Conservation (phyloP, 345 rosid species). For the Salix udensis region DNA sequence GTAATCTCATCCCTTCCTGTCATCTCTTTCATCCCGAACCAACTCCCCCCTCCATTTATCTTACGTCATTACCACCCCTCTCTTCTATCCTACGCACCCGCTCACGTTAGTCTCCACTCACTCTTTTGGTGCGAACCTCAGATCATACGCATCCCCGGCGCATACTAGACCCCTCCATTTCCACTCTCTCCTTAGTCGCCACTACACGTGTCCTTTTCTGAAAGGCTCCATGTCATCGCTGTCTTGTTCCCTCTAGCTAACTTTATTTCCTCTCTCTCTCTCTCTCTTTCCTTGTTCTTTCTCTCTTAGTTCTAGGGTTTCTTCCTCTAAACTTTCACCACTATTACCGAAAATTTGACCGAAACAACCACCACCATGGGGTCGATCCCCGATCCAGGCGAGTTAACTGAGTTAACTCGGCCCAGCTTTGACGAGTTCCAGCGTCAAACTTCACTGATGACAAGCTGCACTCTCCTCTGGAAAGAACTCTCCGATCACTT, state of each 20-base stretch:
- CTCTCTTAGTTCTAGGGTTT: slow-evolving; percentile 7
- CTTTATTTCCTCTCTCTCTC: slow-evolving; percentile 16
- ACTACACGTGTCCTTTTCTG: slow-evolving; percentile 39
- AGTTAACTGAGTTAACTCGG: slow-evolving; percentile 62
- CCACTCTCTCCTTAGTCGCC: slow-evolving; percentile 15
- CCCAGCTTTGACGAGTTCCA: slow-evolving; percentile 96
- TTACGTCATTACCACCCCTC: slow-evolving; percentile 11
- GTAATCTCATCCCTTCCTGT: slow-evolving; percentile 18
- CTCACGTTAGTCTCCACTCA: slow-evolving; percentile 5
- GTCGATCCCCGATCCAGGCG: slow-evolving; percentile 97
- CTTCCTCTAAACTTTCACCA: no score
- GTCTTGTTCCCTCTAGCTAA: slow-evolving; percentile 17
- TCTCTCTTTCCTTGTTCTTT: slow-evolving; percentile 1
- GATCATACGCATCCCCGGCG: slow-evolving; percentile 27
- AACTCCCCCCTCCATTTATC: slow-evolving; percentile 12
- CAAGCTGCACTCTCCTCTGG: slow-evolving; percentile 98
- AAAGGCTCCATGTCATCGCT: slow-evolving; percentile 45
- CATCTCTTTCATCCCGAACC: slow-evolving; percentile 30
- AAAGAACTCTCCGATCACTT: slow-evolving; percentile 97
- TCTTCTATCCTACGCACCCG: slow-evolving; percentile 27
- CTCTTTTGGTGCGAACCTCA: neutral
- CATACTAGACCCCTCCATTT: slow-evolving; percentile 24
- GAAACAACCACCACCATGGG: slow-evolving; percentile 46
- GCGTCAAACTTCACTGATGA: slow-evolving; percentile 87
- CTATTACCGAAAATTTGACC: no score